Conservation (phyloP, 495 filamentous ascomycete genomes). For the Aspergillus saccharolyticus region DNA sequence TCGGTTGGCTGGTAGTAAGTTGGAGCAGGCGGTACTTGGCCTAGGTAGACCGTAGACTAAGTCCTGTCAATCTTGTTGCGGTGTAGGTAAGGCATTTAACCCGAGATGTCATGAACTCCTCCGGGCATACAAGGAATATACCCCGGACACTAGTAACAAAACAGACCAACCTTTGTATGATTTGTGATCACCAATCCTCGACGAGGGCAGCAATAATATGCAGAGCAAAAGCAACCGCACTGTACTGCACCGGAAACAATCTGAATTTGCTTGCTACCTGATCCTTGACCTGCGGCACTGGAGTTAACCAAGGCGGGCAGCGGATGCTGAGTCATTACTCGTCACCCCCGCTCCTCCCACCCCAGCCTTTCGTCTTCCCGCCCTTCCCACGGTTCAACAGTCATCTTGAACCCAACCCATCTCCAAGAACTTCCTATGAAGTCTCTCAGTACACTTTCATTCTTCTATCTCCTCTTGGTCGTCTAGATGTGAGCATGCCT, state of each 20-base stretch:
- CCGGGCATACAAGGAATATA: not conserved
- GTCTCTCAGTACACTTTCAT: conserved; percentile 6
- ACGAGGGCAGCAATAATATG: no score
- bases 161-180: not conserved
- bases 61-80: not conserved
- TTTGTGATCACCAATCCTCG: not conserved
- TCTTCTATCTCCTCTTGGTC: conserved; percentile 8
- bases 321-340: conserved; percentile 13
- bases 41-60: not conserved
- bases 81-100: not conserved
- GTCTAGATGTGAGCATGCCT: conserved; percentile 20
- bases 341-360: conserved; percentile 6
- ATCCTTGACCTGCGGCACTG: not conserved
- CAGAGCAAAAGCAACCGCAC: no score
- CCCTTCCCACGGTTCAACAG: conserved; percentile 2
- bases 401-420: conserved; percentile 2
- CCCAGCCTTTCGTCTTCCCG: conserved; percentile 10
- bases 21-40: not conserved
- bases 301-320: not conserved
- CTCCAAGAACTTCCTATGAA: conserved; percentile 11
- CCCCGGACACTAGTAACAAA: not conserved
- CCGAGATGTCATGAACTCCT: not conserved
- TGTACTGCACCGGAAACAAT: not conserved
- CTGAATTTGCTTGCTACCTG: conserved; percentile 5
- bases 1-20: not conserved